Conservation (phyloP, 768 basidiomycete species). For the Hirschioporus abietinus region DNA sequence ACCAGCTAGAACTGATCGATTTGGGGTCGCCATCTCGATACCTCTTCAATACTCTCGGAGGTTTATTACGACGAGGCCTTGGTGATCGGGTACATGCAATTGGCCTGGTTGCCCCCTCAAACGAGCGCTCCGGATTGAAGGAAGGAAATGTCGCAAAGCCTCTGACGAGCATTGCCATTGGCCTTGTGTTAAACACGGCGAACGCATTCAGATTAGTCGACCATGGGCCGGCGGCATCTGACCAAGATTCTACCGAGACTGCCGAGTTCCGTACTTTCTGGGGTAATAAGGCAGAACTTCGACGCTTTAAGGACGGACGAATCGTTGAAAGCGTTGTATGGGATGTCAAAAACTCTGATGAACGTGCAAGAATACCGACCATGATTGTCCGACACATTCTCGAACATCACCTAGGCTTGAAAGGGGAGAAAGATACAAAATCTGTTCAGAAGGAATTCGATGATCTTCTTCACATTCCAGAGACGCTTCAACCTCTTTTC, state of each 20-base stretch:
- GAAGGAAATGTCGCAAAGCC: constrained; percentile 48
- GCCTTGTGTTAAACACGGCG: constrained; percentile 66
- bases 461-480: constrained; percentile 51
- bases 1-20: constrained; percentile 33
- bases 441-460: constrained; percentile 61
- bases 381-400: constrained; percentile 75
- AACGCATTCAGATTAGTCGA: constrained; percentile 85
- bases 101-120: constrained; percentile 38
- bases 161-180: constrained; percentile 43
- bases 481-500: constrained; percentile 40
- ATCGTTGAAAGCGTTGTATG: constrained; percentile 96
- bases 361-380: constrained; percentile 71
- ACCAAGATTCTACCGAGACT: constrained; percentile 31
- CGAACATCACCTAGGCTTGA: constrained; percentile 66
- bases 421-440: constrained; percentile 37
- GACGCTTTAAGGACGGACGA: constrained; percentile 93
- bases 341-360: constrained; percentile 79
- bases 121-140: constrained; percentile 9
- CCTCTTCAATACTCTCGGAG: constrained; percentile 46
- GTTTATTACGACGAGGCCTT: constrained; percentile 58
- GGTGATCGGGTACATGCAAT: constrained; percentile 66
- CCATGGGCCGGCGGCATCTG: constrained; percentile 78
- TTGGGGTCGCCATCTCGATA: constrained; percentile 54
- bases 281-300: constrained; percentile 88
- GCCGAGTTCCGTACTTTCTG: constrained; percentile 77